Evolutionary conservation across 805 yeast genomes (phyloP).

Genomic region (Yamadazyma olivae): DNA sequence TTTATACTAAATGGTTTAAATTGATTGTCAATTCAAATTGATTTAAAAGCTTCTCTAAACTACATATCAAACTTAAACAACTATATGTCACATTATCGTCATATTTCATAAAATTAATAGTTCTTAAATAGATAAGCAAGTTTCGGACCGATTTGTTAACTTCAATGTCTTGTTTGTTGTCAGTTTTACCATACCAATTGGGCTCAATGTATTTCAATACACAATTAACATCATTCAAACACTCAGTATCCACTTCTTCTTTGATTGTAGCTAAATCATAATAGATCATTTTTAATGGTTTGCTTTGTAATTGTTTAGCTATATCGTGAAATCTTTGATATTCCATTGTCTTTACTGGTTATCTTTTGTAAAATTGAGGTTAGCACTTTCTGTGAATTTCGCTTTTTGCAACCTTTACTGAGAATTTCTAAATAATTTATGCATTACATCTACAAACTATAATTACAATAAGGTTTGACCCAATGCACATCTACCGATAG

Average conservation of each 20-base stretch:
- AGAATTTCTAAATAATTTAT: too few species aligned
- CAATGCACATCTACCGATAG: slow-evolving; percentile 88
- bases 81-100: slow-evolving; percentile 4
- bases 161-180: neutral
- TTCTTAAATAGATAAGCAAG: slow-evolving; percentile 6
- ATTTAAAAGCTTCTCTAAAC: slow-evolving; percentile 1
- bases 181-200: too few species aligned
- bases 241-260: too few species aligned
- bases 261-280: too few species aligned
- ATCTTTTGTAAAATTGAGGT: too few species aligned
- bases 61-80: slow-evolving; percentile 4
- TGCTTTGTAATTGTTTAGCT: neutral
- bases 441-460: too few species aligned
- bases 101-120: slow-evolving; percentile 1
- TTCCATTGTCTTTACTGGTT: neutral
- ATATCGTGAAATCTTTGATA: neutral
- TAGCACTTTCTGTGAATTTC: too few species aligned
- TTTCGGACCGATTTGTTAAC: slow-evolving; percentile 3
- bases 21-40: neutral
- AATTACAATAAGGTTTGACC: slow-evolving; percentile 76
- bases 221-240: too few species aligned
- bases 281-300: too few species aligned
- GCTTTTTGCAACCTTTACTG: too few species aligned
- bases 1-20: too few species aligned
- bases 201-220: too few species aligned